Percentiles rank a stretch among this genome's conserved stretches.
Conservation (phyloP, 129 eudicot species). For the Pittosporum tobira region DNA sequence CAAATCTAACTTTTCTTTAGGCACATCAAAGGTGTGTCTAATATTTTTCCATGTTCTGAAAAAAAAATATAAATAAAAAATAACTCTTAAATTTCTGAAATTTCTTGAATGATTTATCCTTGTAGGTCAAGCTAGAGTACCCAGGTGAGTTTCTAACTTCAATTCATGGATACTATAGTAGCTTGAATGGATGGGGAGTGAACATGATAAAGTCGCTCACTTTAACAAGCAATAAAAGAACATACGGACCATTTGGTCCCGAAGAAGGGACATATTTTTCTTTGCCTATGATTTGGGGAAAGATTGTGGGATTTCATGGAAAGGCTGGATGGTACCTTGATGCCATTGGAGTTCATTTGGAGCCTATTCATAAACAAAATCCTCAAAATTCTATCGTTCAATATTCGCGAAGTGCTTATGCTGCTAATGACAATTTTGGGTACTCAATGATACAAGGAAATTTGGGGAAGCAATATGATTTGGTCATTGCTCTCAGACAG, state of each 20-base stretch:
- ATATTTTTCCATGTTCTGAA: no score
- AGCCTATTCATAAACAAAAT: constrained; percentile 24
- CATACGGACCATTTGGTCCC: constrained; percentile 47
- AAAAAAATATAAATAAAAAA: no score
- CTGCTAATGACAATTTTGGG: constrained; percentile 20
- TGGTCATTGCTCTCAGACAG: constrained; percentile 34
- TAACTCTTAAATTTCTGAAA: neutral
- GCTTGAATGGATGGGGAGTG: constrained; percentile 33
- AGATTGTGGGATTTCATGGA: constrained; percentile 55
- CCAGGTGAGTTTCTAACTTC: constrained; percentile 51
- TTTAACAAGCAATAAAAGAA: constrained; percentile 32
- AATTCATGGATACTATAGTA: constrained; percentile 36
- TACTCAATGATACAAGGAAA: constrained; percentile 41
- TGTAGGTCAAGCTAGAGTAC: constrained; percentile 40
- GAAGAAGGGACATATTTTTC: constrained; percentile 43
- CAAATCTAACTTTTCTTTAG: no score
- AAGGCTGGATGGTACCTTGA: constrained; percentile 50
- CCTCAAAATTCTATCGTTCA: constrained; percentile 13
- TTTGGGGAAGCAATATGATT: constrained; percentile 28
- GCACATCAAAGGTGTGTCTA: no score
- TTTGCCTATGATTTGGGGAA: constrained; percentile 27
- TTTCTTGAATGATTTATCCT: neutral
- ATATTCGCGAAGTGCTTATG: constrained; percentile 13
- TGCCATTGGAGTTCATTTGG: constrained; percentile 51
- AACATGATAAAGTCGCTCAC: constrained; percentile 36